A percentile compares a stretch with the other conserved stretches of the same genome.
phyloP scores from a whole-genome alignment of 1,284 basidiomycete genomes.

The Trichosporon sp. region DNA sequence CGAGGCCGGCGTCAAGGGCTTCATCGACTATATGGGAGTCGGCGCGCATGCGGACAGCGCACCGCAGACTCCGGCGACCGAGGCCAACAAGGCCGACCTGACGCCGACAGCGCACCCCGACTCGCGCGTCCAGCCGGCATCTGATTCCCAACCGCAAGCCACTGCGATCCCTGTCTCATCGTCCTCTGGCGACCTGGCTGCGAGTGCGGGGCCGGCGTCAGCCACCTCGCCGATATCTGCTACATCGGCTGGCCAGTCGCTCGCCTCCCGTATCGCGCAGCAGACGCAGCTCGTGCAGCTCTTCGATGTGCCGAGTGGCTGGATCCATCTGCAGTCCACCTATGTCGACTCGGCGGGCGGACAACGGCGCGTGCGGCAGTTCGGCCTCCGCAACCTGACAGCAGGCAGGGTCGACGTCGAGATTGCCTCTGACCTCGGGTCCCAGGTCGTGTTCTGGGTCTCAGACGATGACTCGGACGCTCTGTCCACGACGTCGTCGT shows the following conservation, averaged over 20 bases:
- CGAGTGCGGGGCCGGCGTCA: not conserved
- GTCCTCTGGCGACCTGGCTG: not conserved
- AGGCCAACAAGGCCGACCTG: constrained; percentile 9
- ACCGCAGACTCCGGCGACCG: constrained; percentile 13
- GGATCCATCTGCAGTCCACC: constrained; percentile 54
- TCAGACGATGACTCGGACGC: constrained; percentile 37
- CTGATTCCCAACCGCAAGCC: constrained; percentile 13
- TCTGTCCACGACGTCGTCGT: constrained; percentile 37
- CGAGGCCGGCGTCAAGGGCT: constrained; percentile 47
- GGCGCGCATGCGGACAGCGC: not conserved
- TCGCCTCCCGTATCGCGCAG: constrained; percentile 28
- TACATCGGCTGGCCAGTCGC: constrained; percentile 1
- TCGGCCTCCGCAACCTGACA: constrained; percentile 46
- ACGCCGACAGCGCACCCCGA: not conserved
- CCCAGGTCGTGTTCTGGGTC: constrained; percentile 47
- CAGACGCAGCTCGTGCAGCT: constrained; percentile 41
- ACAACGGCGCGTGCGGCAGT: constrained; percentile 43
- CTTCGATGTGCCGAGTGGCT: constrained; percentile 50
- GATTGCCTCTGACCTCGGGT: constrained; percentile 45
- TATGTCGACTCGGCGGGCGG: constrained; percentile 45
- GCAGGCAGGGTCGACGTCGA: constrained; percentile 40
- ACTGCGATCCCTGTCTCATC: constrained; percentile 17
- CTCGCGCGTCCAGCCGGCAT: not conserved
- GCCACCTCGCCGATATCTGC: constrained; percentile 2
- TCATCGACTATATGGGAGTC: constrained; percentile 36